These are phyloP conservation scores for Diaporthe vexans DNA, from an alignment of 2,329 filamentous ascomycete genomes.

Conservation along the genomic window DNA sequence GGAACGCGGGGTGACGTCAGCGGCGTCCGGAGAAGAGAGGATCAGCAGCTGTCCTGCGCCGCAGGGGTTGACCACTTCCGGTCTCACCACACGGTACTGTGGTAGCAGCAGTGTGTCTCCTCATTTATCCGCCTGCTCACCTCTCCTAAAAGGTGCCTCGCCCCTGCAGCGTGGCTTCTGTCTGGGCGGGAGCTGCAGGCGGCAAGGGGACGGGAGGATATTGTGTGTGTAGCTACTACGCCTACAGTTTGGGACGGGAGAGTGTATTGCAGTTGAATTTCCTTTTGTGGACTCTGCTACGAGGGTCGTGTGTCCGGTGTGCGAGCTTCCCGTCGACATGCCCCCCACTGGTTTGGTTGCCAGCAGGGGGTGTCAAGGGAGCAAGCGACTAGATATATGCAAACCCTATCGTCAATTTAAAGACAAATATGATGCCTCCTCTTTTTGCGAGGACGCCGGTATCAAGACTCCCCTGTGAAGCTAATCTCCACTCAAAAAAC, in stretches of 20 bases:
- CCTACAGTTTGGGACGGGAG: neutral
- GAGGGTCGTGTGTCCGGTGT: neutral
- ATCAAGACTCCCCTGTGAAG: constrained; percentile 26
- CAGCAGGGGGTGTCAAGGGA: constrained; percentile 3
- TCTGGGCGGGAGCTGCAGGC: neutral
- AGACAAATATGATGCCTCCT: constrained; percentile 19
- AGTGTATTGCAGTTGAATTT: neutral
- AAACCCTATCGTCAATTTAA: constrained; percentile 15
- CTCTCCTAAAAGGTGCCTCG: neutral
- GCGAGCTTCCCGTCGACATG: neutral
- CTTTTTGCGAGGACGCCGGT: constrained; percentile 30
- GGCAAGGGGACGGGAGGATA: neutral
- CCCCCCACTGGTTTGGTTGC: neutral
- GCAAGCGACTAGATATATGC: constrained; percentile 16
- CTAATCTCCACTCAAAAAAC: constrained; percentile 33
- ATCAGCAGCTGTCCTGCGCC: neutral
- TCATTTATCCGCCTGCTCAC: neutral
- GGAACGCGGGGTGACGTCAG: constrained; percentile 34
- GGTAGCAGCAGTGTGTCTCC: neutral
- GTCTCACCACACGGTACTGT: neutral
- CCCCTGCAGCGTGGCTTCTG: constrained; percentile 16
- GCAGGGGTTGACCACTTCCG: neutral
- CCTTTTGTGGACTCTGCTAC: constrained; percentile 16
- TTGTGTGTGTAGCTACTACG: neutral
- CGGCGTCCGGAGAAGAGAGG: constrained; percentile 17